Evolutionary conservation across 495 filamentous ascomycete genomes (phyloP).

Genomic region (Penicillium chermesinum): DNA sequence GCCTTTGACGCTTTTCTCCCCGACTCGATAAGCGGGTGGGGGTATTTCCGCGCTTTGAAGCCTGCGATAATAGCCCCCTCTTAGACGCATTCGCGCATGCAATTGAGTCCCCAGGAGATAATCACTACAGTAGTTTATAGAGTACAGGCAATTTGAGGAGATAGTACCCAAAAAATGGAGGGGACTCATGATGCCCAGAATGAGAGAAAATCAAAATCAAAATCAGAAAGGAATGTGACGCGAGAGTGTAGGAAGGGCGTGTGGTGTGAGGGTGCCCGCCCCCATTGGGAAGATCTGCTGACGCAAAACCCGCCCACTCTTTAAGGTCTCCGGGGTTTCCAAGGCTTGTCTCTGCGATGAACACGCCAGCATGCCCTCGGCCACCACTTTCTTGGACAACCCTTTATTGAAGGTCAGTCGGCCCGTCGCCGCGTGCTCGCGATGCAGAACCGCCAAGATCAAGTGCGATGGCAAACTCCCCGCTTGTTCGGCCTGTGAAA

Average conservation of each 20-base stretch:
- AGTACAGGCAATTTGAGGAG: too few species aligned
- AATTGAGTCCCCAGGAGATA: too few species aligned
- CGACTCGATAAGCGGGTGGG: too few species aligned
- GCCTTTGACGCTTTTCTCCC: too few species aligned
- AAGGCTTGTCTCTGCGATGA: neutral
- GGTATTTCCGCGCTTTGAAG: too few species aligned
- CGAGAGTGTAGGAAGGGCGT: neutral
- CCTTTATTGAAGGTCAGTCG: constrained; percentile 84
- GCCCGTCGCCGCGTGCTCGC: constrained; percentile 86
- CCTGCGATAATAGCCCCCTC: too few species aligned
- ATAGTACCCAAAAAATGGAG: too few species aligned
- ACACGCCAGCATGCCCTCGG: constrained; percentile 17
- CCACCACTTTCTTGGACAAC: constrained; percentile 52
- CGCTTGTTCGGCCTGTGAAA: constrained; percentile 88
- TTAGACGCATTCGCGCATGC: too few species aligned
- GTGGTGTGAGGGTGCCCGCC: neutral
- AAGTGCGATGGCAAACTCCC: constrained; percentile 95
- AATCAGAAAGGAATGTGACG: neutral
- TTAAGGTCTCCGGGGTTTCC: too few species aligned
- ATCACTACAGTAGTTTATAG: too few species aligned
- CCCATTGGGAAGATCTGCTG: neutral
- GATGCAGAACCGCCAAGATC: constrained; percentile 89
- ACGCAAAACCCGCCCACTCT: neutral
- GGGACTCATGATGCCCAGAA: too few species aligned
- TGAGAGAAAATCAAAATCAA: neutral